These are phyloP conservation scores for Blastobotrys buckinghamii DNA, from an alignment of 1,139 yeast species.

Conservation along the genomic window DNA sequence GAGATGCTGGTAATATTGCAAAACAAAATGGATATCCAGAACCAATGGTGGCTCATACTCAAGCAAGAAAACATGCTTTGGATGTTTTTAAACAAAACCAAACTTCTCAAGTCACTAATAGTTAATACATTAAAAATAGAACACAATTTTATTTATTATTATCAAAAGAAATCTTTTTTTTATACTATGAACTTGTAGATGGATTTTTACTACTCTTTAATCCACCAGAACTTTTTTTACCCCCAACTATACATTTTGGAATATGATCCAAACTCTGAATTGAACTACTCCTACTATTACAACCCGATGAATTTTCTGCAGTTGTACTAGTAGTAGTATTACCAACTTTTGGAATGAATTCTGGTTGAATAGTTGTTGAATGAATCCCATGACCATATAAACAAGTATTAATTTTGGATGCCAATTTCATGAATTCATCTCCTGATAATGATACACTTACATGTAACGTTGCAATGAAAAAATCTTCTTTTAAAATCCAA, in stretches of 20 bases:
- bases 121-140: background rate
- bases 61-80: conserved; percentile 7
- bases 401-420: conserved; percentile 69
- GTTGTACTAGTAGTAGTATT: background rate
- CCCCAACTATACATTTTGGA: conserved; percentile 7
- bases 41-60: conserved; percentile 40
- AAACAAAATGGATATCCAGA: conserved; percentile 36
- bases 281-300: background rate
- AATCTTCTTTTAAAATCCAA: conserved; percentile 90
- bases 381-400: conserved; percentile 83
- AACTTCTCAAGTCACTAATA: background rate
- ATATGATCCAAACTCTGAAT: background rate
- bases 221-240: conserved; percentile 10
- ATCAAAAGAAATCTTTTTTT: background rate
- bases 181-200: background rate
- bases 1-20: conserved; percentile 17
- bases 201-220: conserved; percentile 1
- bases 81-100: conserved; percentile 20
- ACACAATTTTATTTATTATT: background rate
- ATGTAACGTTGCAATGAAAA: conserved; percentile 84
- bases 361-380: conserved; percentile 94
- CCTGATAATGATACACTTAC: conserved; percentile 63
- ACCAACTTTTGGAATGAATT: conserved; percentile 37
- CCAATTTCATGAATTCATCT: conserved; percentile 63
- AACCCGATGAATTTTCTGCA: too few relatives aligned